Conservation (phyloP, 768 basidiomycete species). For the Mycena belliarum region DNA sequence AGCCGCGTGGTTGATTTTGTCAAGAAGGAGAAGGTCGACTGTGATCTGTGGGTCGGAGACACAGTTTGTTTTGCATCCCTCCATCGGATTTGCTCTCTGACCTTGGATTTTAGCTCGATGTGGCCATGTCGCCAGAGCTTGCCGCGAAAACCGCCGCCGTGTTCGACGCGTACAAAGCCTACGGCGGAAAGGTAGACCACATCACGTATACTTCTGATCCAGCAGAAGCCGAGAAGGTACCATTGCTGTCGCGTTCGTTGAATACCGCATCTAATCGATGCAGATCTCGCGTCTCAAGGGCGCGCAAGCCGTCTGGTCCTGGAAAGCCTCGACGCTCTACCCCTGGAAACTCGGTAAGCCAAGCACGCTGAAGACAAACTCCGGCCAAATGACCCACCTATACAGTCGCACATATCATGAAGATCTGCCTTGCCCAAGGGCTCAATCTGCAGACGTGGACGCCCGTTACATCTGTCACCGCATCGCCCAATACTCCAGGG, state of each 20-base stretch:
- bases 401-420: slow-evolving; percentile 13
- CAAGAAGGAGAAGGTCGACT: slow-evolving; percentile 21
- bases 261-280: slow-evolving; percentile 1
- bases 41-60: slow-evolving; percentile 28
- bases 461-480: slow-evolving; percentile 38
- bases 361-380: background rate
- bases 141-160: background rate
- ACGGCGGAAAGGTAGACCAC: slow-evolving; percentile 23
- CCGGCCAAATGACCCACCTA: background rate
- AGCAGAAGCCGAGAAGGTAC: slow-evolving; percentile 16
- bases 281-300: slow-evolving; percentile 31
- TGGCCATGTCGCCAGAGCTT: slow-evolving; percentile 19
- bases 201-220: slow-evolving; percentile 22
- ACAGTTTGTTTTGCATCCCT: background rate
- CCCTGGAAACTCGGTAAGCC: slow-evolving; percentile 20
- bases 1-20: slow-evolving; percentile 16
- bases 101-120: slow-evolving; percentile 9
- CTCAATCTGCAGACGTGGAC: slow-evolving; percentile 48
- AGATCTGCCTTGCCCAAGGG: slow-evolving; percentile 19
- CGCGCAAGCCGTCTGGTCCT: slow-evolving; percentile 34
- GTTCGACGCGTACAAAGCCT: slow-evolving; percentile 19
- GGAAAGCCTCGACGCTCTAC: slow-evolving; percentile 23
- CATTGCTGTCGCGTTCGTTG: background rate
- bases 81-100: background rate
- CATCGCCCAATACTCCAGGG: slow-evolving; percentile 22